phyloP scores from a whole-genome alignment of 768 basidiomycete genomes.

The Butyriboletus loyo region DNA sequence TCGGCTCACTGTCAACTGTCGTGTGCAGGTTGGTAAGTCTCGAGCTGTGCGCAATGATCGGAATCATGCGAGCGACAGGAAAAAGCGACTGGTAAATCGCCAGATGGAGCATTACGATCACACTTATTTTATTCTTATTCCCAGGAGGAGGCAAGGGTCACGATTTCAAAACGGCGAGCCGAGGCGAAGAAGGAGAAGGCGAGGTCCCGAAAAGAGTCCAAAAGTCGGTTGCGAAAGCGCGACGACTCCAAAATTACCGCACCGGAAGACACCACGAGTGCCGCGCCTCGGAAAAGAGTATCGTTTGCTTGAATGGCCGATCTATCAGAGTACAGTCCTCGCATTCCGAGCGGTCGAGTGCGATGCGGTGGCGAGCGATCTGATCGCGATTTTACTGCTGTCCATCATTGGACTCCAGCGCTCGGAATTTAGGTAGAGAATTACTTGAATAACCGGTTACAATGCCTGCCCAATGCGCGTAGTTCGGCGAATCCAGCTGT shows the following conservation, averaged over 20 bases:
- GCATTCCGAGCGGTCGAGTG: constrained; percentile 15
- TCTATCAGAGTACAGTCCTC: constrained; percentile 21
- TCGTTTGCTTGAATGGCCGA: constrained; percentile 27
- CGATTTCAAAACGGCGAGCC: constrained; percentile 36
- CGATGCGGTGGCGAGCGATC: constrained; percentile 17
- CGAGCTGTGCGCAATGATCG: constrained; percentile 26
- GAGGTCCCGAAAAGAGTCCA: constrained; percentile 29
- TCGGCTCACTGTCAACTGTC: constrained; percentile 14
- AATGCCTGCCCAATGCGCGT: constrained; percentile 13
- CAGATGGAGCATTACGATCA: constrained; percentile 8
- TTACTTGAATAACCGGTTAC: constrained; percentile 13
- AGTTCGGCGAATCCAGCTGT: constrained; percentile 17
- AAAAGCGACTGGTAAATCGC: constrained; percentile 38
- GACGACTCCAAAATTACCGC: constrained; percentile 10
- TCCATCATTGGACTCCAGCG: constrained; percentile 4
- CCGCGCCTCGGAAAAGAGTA: constrained; percentile 33
- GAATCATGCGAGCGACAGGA: constrained; percentile 28
- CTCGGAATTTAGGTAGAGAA: constrained; percentile 5
- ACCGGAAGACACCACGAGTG: constrained; percentile 5
- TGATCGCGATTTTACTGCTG: constrained; percentile 20
- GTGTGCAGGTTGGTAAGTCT: constrained; percentile 27
- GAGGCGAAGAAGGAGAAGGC: constrained; percentile 40
- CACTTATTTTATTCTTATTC: constrained; percentile 12
- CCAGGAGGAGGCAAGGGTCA: constrained; percentile 43
- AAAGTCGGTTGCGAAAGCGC: constrained; percentile 10